These are phyloP conservation scores for Hymenoscyphus albidus DNA, from an alignment of 2,329 filamentous ascomycete genomes.

Conservation along the genomic window DNA sequence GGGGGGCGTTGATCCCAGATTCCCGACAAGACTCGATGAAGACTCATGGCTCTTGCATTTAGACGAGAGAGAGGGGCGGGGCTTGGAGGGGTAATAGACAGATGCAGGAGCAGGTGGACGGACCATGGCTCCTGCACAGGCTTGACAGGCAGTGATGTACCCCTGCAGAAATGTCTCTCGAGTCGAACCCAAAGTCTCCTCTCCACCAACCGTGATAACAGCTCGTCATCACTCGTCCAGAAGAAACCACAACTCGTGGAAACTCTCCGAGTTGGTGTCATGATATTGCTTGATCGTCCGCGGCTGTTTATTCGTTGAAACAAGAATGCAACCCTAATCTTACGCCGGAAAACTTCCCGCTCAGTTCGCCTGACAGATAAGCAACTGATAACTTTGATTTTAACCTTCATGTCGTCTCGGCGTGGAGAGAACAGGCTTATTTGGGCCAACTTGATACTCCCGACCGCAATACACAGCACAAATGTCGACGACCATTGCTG, in stretches of 20 bases:
- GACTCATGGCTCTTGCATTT: not conserved
- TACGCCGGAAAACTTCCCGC: not conserved
- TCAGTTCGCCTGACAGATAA: not conserved
- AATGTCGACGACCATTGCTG: conserved; percentile 11
- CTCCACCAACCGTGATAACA: not conserved
- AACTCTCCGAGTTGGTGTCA: not conserved
- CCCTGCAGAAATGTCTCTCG: not conserved
- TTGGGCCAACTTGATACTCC: too few species aligned
- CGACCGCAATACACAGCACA: too few species aligned
- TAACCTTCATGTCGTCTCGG: too few species aligned
- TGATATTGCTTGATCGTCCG: not conserved
- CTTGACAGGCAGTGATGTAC: not conserved
- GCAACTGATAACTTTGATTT: not conserved
- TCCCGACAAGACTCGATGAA: not conserved
- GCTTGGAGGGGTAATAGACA: not conserved
- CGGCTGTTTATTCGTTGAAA: not conserved
- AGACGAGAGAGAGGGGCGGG: not conserved
- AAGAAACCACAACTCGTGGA: not conserved
- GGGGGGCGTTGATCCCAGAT: not conserved
- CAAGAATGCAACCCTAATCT: not conserved
- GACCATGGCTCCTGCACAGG: too few species aligned
- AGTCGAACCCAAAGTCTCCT: not conserved
- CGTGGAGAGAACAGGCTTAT: too few species aligned
- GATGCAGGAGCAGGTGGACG: not conserved
- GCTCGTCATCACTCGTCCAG: not conserved